Evolutionary conservation across 805 yeast genomes (phyloP).

Genomic region (Saccharomycopsis lassenensis): DNA sequence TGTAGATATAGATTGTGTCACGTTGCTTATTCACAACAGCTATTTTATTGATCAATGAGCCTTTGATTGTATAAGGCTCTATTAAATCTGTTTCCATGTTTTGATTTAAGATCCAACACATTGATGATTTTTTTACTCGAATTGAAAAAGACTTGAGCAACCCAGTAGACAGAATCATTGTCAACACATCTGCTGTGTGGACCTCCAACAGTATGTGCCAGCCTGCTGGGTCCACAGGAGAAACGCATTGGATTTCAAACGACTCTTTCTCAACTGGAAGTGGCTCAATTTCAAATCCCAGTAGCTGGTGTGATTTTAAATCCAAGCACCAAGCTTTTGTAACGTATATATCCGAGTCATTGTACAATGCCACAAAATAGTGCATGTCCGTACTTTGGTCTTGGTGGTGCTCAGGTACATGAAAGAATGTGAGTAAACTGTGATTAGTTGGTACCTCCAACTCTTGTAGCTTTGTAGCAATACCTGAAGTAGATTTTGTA

Average conservation of each 20-base stretch:
- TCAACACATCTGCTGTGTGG: slow-evolving; percentile 37
- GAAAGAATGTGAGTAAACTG: slow-evolving; percentile 11
- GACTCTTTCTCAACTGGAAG: slow-evolving; percentile 27
- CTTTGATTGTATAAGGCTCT: slow-evolving; percentile 46
- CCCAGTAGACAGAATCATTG: slow-evolving; percentile 47
- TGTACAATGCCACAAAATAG: slow-evolving; percentile 42
- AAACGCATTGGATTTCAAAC: slow-evolving; percentile 31
- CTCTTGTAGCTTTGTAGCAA: slow-evolving; percentile 18
- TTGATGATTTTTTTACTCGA: slow-evolving; percentile 21
- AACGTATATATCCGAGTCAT: slow-evolving; percentile 20
- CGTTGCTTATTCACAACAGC: slow-evolving; percentile 57
- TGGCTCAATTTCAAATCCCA: slow-evolving; percentile 26
- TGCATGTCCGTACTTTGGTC: slow-evolving; percentile 24
- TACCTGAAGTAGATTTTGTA: slow-evolving; percentile 27
- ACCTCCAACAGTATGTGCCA: slow-evolving; percentile 30
- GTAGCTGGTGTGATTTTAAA: slow-evolving; percentile 20
- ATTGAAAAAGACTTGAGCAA: slow-evolving; percentile 33
- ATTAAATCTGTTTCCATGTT: slow-evolving; percentile 44
- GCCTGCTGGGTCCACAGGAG: slow-evolving; percentile 61
- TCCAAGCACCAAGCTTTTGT: slow-evolving; percentile 34
- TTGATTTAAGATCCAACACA: slow-evolving; percentile 47
- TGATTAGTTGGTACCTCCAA: neutral
- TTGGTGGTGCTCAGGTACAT: slow-evolving; percentile 12
- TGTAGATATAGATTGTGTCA: slow-evolving; percentile 64
- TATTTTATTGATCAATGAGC: slow-evolving; percentile 65